Evolutionary conservation across 257 asterid species (phyloP), one percentile per base, ranked within the genome.

Genomic region (Solanum chilense): DNA sequence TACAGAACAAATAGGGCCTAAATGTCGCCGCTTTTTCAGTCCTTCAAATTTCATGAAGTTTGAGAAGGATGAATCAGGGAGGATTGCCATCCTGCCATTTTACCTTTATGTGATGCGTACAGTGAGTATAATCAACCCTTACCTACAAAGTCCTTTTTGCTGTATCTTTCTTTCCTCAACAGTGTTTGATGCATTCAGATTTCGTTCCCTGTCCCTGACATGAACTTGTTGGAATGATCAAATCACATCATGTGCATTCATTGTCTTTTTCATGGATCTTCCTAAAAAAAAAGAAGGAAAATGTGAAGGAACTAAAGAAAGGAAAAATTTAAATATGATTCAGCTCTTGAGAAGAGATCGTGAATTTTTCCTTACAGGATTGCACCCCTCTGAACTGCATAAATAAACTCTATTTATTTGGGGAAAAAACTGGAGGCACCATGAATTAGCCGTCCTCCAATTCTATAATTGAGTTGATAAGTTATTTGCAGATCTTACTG

Each of bases 31-130:
- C 69, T 97, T 97, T 92, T 96, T 95, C 90, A 97, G 99, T 87
- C 98, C 99, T 83, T 96, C 99, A n/a, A 96, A 97, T 92, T 97
- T 97, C 96, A 97, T 97, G 99, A 97, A 97, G 93, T 97, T 96
- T 90, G 99, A 97, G 94, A 96, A 97, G 87, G 99, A 97, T 87
- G 99, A 97, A 91, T 93, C 98, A 7, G 99, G 98, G 87, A 93
- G 99, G 90, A 97, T 97, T 87, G 97, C 99, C 88, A 97, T 97
- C 89, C 93, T 96, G 47, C 99, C 99, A 44, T 97, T 97, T 92
- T 97, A 97, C 94, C 98, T 97, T 39, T 97, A 97, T 68, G 99
- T 97, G 83, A 97, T 97, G 99, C 99, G 98, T 77, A 97, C 99
- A 84, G 99, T 97, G 92, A 87, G 94, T 83, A 83, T 52, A 88